These are phyloP conservation scores for Rhizophagus sp. DNA, from an alignment of 192 early-diverging fungal genomes.

Conservation along the genomic window DNA sequence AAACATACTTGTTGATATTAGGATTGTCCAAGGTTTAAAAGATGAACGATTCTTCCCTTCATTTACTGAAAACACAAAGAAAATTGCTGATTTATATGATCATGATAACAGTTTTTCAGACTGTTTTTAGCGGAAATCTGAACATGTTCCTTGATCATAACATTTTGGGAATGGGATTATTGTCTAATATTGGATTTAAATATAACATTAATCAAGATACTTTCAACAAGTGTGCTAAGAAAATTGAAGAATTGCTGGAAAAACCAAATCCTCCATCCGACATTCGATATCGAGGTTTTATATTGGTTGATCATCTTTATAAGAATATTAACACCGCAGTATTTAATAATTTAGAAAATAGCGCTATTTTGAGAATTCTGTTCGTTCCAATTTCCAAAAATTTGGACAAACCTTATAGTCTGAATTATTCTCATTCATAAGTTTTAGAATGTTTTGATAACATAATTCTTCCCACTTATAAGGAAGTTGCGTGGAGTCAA, in stretches of 20 bases:
- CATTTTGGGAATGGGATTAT: background rate
- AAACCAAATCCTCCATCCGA: background rate
- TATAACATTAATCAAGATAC: background rate
- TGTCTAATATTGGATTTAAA: constrained; percentile 11
- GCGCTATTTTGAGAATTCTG: background rate
- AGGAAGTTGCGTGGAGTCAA: constrained; percentile 15
- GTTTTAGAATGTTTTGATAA: background rate
- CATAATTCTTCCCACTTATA: background rate
- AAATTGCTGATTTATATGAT: background rate
- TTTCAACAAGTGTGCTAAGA: background rate
- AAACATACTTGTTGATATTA: background rate
- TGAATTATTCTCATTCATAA: background rate
- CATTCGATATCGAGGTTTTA: constrained; percentile 5
- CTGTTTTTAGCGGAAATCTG: background rate
- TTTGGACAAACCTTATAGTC: background rate
- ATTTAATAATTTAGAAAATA: too few species aligned
- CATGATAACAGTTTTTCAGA: background rate
- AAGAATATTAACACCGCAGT: background rate
- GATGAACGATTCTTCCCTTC: background rate
- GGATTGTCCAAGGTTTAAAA: background rate
- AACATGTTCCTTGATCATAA: background rate
- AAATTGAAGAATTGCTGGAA: background rate
- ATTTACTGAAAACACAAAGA: background rate
- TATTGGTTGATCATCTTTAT: constrained; percentile 10
- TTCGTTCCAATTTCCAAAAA: background rate